Evolutionary conservation across 1,139 yeast species (phyloP).

Genomic region (Nadsonia commutata): DNA sequence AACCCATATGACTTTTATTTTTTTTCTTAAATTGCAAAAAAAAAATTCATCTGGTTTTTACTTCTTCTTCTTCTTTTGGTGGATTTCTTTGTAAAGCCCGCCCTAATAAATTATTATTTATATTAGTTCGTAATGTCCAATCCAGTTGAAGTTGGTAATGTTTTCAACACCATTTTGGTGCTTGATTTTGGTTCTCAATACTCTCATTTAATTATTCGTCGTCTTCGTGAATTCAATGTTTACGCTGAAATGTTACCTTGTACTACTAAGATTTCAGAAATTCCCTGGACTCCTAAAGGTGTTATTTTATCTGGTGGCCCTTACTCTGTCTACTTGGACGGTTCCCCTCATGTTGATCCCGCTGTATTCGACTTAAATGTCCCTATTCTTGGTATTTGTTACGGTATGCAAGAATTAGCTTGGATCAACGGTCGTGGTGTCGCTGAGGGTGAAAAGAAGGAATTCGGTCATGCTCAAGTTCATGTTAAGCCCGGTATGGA

Average conservation of each 20-base stretch:
- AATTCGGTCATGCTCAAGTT: slow-evolving; percentile 92
- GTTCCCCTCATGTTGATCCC: slow-evolving; percentile 95
- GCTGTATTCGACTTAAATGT: slow-evolving; percentile 81
- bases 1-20: too few species aligned
- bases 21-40: not conserved
- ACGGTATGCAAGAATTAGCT: slow-evolving; percentile 98
- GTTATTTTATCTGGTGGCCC: slow-evolving; percentile 96
- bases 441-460: slow-evolving; percentile 93
- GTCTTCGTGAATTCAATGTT: slow-evolving; percentile 93
- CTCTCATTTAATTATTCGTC: slow-evolving; percentile 91
- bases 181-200: slow-evolving; percentile 98
- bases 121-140: slow-evolving; percentile 9
- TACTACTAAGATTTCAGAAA: slow-evolving; percentile 86
- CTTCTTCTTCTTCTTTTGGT: not conserved
- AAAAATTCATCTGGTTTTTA: not conserved
- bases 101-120: not conserved
- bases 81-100: not conserved
- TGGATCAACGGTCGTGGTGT: slow-evolving; percentile 97
- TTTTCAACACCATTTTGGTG: slow-evolving; percentile 91
- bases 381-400: slow-evolving; percentile 95
- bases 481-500: slow-evolving; percentile 43
- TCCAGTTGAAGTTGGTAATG: slow-evolving; percentile 46
- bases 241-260: slow-evolving; percentile 99
- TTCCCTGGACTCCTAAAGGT: slow-evolving; percentile 93
- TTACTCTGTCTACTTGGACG: slow-evolving; percentile 89